These are phyloP conservation scores for Zygosaccharomyces pseudobailii DNA, from an alignment of 1,139 yeast genomes.

Conservation along the genomic window DNA sequence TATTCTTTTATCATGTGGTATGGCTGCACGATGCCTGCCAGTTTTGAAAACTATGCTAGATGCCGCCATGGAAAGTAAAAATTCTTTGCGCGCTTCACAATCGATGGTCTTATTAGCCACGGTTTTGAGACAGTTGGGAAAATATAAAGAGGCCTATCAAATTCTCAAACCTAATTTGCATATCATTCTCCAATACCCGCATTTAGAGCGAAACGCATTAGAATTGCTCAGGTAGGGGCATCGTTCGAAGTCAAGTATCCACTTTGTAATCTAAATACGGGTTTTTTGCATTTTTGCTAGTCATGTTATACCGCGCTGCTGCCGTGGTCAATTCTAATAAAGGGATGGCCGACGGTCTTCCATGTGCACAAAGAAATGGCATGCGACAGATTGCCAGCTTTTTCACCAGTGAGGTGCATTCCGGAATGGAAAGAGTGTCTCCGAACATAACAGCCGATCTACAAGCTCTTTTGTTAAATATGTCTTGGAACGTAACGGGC, in stretches of 20 bases:
- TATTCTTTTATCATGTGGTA: conserved; percentile 16
- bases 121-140: conserved; percentile 11
- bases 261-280: conserved; percentile 7
- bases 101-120: conserved; percentile 18
- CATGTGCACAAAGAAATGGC: conserved; percentile 87
- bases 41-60: conserved; percentile 18
- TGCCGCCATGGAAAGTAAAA: conserved; percentile 13
- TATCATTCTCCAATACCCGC: conserved; percentile 8
- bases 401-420: conserved; percentile 45
- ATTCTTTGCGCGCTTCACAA: conserved; percentile 19
- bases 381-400: conserved; percentile 45
- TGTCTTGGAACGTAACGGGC: conserved; percentile 48
- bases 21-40: conserved; percentile 21
- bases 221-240: background rate
- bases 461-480: conserved; percentile 63
- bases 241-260: background rate
- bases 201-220: conserved; percentile 5
- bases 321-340: conserved; percentile 30
- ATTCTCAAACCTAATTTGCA: conserved; percentile 7
- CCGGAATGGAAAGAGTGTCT: conserved; percentile 39
- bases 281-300: background rate
- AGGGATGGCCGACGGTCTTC: conserved; percentile 72
- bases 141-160: conserved; percentile 9
- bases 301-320: background rate
- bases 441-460: conserved; percentile 74